Percentiles rank a stretch among this genome's conserved stretches.
These are phyloP conservation scores for Beauveria sp. DNA, from an alignment of 2,329 filamentous ascomycete species.

Conservation along the genomic window DNA sequence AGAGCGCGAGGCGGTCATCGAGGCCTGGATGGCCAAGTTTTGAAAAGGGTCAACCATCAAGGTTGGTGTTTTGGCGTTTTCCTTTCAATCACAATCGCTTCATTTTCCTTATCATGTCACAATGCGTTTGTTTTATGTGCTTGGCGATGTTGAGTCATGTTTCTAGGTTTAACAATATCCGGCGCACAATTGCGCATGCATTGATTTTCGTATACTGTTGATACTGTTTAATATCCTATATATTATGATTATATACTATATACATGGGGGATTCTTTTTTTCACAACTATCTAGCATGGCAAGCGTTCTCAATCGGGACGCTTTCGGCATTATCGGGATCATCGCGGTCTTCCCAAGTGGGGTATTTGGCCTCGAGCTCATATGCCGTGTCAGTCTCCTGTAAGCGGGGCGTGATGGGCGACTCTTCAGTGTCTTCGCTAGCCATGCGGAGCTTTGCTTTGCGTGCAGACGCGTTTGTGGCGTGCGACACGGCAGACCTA, in stretches of 20 bases:
- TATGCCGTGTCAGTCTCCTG: background rate
- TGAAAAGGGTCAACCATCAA: background rate
- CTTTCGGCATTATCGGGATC: background rate
- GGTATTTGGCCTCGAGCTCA: conserved; percentile 8
- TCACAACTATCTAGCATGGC: background rate
- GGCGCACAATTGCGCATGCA: background rate
- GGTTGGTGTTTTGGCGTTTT: no score
- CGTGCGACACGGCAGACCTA: background rate
- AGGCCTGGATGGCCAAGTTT: conserved; percentile 20
- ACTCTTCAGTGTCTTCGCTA: background rate
- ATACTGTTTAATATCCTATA: background rate
- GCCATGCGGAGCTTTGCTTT: background rate
- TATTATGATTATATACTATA: background rate
- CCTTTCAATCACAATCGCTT: background rate
- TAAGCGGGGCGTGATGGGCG: background rate
- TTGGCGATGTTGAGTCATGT: background rate
- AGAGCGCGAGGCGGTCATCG: conserved; percentile 17
- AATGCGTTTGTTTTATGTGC: background rate
- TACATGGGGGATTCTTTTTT: background rate
- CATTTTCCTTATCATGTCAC: background rate
- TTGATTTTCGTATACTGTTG: background rate
- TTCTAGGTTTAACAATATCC: background rate
- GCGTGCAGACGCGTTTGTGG: background rate
- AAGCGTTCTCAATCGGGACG: background rate
- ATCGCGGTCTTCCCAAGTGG: background rate